Evolutionary conservation across 1,284 basidiomycete species (phyloP), one percentile per base, ranked within the genome.

Genomic region (Heterobasidion occidentale): DNA sequence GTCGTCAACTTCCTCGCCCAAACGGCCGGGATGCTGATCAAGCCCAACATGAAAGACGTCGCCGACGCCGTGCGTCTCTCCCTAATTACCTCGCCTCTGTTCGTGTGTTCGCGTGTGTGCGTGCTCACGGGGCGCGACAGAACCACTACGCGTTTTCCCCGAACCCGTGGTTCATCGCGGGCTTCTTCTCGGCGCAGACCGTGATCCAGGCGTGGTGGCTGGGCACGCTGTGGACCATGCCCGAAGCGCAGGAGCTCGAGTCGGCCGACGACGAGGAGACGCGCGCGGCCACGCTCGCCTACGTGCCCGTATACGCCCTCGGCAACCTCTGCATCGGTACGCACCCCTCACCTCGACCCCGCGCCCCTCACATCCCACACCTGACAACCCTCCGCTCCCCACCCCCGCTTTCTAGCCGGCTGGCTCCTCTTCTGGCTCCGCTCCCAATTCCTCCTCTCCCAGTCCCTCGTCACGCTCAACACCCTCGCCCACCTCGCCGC

Each of bases 81-180:
- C n/a, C n/a, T n/a, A n/a, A n/a, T n/a, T n/a, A n/a, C n/a, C n/a
- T n/a, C n/a, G n/a, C n/a, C n/a, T n/a, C n/a, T n/a, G n/a, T n/a
- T n/a, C n/a, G n/a, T 9, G 33, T 15, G 12, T 46, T 45, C n/a
- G 42, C 42, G 2, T 17, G 17, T 7, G 42, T 2, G 12, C 42
- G 42, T 45, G 3, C 12, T 45, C 14, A 12, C 42, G 12, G 42
- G 3, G 42, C 12, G 17, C 42, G 42, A 9, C 12, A 73, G 70
- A 70, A 72, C 54, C 69, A 72, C 52, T 71, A 67, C 36, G 71
- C 70, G 1, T 71, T 69, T 60, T 73, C 70, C 1, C 68, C 70
- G 20, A 67, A 70, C 57, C 67, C 69, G 0, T 64, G 60, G 60
- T 70, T 71, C 62, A 70, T 73, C 50, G 68, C 64, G 4, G 67